Base-by-base conservation (phyloP, 2,329 filamentous ascomycete species). In the Colletotrichum kahawae region DNA sequence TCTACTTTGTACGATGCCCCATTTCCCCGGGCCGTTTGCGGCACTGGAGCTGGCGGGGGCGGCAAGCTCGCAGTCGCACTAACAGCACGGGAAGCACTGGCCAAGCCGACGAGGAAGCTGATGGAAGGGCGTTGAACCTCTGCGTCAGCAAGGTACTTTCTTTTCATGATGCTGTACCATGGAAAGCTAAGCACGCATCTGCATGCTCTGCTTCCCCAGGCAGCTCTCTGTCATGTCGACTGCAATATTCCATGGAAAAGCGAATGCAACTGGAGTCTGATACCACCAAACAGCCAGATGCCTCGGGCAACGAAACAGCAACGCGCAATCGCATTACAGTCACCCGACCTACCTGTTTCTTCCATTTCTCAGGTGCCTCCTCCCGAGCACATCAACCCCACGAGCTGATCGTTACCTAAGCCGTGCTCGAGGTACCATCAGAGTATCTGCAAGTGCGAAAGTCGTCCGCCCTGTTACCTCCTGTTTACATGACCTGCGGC, bases 351-450 rank as follows among this genome's bases (percentile, higher is more conserved):
- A 14, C n/a, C 10, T 60, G 13, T 24, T 60, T 60, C 31, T 34
- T 13, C 16, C 8, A 16, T 62, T 62, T 29, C 48, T 54, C 62
- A 34, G 48, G 33, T 27, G 54, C n/a, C 34, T 57, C n/a, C 38
- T 13, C 27, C 38, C 10, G 27, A 29, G n/a, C 57, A 64, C 36
- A 70, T 43, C 16, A 43, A 67, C 59, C 67, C 71, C 67, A 70
- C 71, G 48, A 74, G 71, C 67, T 74, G 65, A 74, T 70, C 59
- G 67, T 64, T 64, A 51, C 51, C 57, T 59, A 70, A 68, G 65
- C 54, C 29, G 36, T 18, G 18, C 48, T 14, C 10, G 29, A 70
- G 27, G 43, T 74, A 64, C 18, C 38, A 9, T 27, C 29, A 14
- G 69, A 36, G 67, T 51, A 60, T 51, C 66, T 48, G 34, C 48